phyloP scores from a whole-genome alignment of 768 basidiomycete species.

The Suillus fuscotomentosus region DNA sequence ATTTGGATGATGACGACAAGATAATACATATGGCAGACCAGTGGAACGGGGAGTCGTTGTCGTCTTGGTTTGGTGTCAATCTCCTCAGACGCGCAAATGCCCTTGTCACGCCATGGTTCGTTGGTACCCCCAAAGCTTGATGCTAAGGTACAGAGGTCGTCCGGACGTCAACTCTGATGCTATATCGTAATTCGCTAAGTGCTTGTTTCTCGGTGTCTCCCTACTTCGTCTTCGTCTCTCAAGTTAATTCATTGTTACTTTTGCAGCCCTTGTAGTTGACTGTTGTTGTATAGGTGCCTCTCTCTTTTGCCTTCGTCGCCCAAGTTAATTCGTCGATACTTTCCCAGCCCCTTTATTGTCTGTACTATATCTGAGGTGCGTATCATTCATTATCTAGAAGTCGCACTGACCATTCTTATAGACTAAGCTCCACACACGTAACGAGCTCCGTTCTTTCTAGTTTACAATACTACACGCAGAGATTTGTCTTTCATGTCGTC shows the following conservation, averaged over 20 bases:
- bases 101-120: constrained; percentile 51
- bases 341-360: neutral
- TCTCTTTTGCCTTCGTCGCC: neutral
- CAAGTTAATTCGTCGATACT: neutral
- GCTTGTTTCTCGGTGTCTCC: neutral
- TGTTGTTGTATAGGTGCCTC: neutral
- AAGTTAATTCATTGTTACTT: neutral
- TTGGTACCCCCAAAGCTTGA: constrained; percentile 44
- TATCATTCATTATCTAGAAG: neutral
- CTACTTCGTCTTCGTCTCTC: neutral
- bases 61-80: constrained; percentile 46
- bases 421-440: neutral
- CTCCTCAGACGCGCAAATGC: constrained; percentile 51
- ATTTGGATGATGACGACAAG: constrained; percentile 63
- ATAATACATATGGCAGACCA: constrained; percentile 59
- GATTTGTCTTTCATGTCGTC: neutral
- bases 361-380: neutral
- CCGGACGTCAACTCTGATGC: neutral
- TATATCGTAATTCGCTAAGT: neutral
- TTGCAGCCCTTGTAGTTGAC: neutral
- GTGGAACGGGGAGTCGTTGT: constrained; percentile 56
- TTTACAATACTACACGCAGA: neutral
- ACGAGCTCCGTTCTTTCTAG: neutral
- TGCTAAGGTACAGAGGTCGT: neutral
- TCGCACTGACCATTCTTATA: neutral